phyloP scores from a whole-genome alignment of 2,329 filamentous ascomycete species.

The Xylariaceae sp. region DNA sequence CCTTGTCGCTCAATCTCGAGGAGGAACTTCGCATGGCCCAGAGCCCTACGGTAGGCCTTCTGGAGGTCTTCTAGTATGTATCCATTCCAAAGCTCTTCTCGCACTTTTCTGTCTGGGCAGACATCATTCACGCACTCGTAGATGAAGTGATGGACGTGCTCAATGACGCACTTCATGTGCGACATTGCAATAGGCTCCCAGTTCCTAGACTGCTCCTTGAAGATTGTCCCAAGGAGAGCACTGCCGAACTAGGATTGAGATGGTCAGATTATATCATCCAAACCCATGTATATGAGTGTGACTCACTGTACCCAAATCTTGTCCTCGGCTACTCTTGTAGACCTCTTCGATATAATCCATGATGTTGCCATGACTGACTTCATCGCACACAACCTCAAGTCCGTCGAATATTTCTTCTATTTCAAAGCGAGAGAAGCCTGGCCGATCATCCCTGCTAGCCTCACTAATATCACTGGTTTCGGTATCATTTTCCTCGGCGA shows the following conservation, averaged over 20 bases:
- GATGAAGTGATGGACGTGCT: conserved; percentile 42
- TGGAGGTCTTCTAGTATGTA: conserved; percentile 38
- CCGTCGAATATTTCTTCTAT: conserved; percentile 25
- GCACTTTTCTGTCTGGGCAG: conserved; percentile 38
- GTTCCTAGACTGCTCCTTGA: conserved; percentile 44
- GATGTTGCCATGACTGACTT: conserved; percentile 26
- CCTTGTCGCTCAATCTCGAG: conserved; percentile 44
- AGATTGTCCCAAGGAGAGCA: conserved; percentile 32
- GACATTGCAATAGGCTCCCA: conserved; percentile 40
- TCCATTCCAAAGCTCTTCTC: conserved; percentile 32
- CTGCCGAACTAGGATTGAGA: conserved; percentile 15
- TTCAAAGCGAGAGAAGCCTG: conserved; percentile 5
- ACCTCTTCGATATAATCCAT: conserved; percentile 38
- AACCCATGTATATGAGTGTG: no score
- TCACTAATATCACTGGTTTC: no score
- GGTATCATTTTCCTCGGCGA: no score
- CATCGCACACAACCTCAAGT: conserved; percentile 2
- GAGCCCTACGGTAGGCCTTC: conserved; percentile 36
- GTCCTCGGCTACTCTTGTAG: conserved; percentile 36
- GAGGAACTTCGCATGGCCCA: conserved; percentile 41
- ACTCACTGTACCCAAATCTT: conserved; percentile 38
- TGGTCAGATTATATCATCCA: neutral
- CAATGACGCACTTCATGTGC: conserved; percentile 41
- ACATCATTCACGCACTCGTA: conserved; percentile 31
- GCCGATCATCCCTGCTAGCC: no score